Evolutionary conservation across 257 asterid species (phyloP), one percentile per base, ranked within the genome.

Genomic region (Ophiorrhiza pumila): DNA sequence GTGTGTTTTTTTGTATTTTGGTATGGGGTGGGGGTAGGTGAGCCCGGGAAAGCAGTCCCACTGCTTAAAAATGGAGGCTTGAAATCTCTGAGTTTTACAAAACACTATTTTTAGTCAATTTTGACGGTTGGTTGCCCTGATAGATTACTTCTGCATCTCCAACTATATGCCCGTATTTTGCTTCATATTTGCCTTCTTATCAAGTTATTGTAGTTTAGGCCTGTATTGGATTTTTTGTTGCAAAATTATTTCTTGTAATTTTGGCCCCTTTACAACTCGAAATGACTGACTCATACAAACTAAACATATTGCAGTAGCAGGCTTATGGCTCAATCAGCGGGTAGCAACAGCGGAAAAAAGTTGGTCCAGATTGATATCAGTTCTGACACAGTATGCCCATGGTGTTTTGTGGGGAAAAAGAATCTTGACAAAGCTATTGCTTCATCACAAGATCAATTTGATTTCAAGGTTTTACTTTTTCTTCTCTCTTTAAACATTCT

Each of bases 371-470:
- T 92, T 59, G 98, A 92, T 71, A 74, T 87, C 42, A 85, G 84
- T 35, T 71, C 87, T 23, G 98, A 92, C 78, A 88, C 87, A 1
- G 97, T 92, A 42, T 92, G 98, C 69, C 98, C 98, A 7, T 92
- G 98, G 98, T 92, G 98, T 76, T 92, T 78, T 78, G 94, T 92
- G 71, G 98, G 97, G 45, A 90, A 92, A 76, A 86, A 70, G 82
- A 87, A 88, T 83, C 84, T 92, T 49, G 96, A 92, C 74, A 87
- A 82, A 80, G 98, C 98, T 42, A 87, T 90, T 52, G 89, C 88
- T 41, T 85, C 85, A 9, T 83, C 88, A 3, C 76, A 76, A 67
- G 81, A 90, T 74, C 80, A 74, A 42, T 90, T 80, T 69, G 72
- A 82, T 75, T 77, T 83, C 56, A 66, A 85, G 89, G 89, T 85